These are phyloP conservation scores for carrot (Daucus carota) DNA, from an alignment of 129 eudicot species.

Conservation along the genomic window DH1_v3.0 NC_030383.2:43192501-43193000, in stretches of 20 bases:
- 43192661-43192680: neutral
- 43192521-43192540: neutral
- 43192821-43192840: no score
- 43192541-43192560: neutral
- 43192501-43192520: neutral
- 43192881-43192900: no score
- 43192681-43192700: neutral
- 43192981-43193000: neutral
- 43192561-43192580: neutral
- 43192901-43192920: neutral
- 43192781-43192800: neutral
- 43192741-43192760: neutral
- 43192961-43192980: neutral
- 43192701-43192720: neutral
- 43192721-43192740: neutral
- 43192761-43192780: neutral
- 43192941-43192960: neutral
- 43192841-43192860: no score
- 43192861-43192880: no score
- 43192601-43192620: constrained; percentile 1
- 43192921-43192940: neutral
- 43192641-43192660: neutral
- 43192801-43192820: neutral
- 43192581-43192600: neutral
- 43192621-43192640: neutral